Evolutionary conservation across 208 protist genomes (phyloP), one percentile per base, ranked within the genome.

Genomic region (Strigomonas galati): DNA sequence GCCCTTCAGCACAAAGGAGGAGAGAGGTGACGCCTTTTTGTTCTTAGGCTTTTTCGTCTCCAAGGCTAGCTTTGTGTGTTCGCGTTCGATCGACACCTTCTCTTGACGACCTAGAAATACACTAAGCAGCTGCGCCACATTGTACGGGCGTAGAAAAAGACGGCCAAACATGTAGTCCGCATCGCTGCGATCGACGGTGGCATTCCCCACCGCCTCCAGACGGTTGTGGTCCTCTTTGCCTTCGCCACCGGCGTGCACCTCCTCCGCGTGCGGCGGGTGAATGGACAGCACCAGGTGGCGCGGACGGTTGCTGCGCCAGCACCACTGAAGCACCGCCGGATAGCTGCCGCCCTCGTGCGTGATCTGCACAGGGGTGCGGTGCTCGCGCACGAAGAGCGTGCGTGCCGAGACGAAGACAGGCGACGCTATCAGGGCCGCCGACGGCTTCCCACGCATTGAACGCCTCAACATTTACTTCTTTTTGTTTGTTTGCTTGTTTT

Each of bases 111-210:
- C 84, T 57, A 91, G 80, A 53, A 95, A 63, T 43, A 91, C 89
- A 14, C 82, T 71, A 27, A 95, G 71, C n/a, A 95, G 73, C 67
- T 90, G 82, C 15, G 84, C 89, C 10, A 95, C 89, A 63, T 95
- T 83, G 61, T 91, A 90, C 24, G 86, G 84, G 0, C 84, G 71
- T n/a, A 95, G 73, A 65, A 95, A 95, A 0, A 95, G 74, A 27
- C 89, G 84, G 0, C 89, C 89, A 72, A 92, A 91, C 26, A 82
- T 64, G 71, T 79, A 92, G 62, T 86, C 82, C 31, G 27, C 76
- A 9, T 65, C 32, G 10, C 43, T 62, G 58, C 61, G 59, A 14
- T 40, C 15, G 5, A 15, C 31, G n/a, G 6, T 17, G 17, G 5
- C 28, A 28, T 24, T 59, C 23, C 15, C 54, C 3, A 31, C 30